Evolutionary conservation across 495 filamentous ascomycete genomes (phyloP), one percentile per base, ranked within the genome.

Genomic region (Amniculicola lignicola): DNA sequence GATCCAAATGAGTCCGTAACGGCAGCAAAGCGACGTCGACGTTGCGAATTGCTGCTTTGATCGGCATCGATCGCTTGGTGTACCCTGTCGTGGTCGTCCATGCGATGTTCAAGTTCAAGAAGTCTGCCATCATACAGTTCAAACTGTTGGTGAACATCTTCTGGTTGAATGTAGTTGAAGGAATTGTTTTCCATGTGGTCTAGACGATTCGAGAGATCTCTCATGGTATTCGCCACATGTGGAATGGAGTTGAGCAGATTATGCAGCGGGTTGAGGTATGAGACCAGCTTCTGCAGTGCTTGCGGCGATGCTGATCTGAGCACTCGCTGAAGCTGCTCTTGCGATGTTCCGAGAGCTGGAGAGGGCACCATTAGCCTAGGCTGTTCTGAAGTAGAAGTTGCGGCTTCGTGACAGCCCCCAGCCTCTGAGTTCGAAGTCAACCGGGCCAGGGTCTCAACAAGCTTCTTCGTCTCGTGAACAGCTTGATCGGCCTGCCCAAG

Each of bases 181-280:
- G 82, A 86, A 0, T 72, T 70, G 54, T 72, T 82, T 66, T 88
- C 84, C 4, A 86, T 71, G 42, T 67, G 65, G 41, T 84, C 81
- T 2, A 88, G 58, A 0, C 84, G 80, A 24, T 75, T 73, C 38
- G 75, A 75, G 39, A 85, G 72, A 15, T 72, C 69, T 39, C 73
- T 61, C 48, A 83, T 67, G 14, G 67, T 66, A 63, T 3, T 67
- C 60, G 48, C 58, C 46, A 65, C 33, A 62, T 59, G 65, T 27
- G 54, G 61, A 37, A 59, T 59, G 22, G 57, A 51, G 23, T 40
- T 56, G 51, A 75, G 47, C n/a, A 66, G 57, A 55, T 57, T 55
- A 23, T 61, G 52, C 1, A 70, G 43, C 7, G 59, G 57, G 27
- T 25, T 47, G 14, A 66, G 47, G 31, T 62, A 60, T 1, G 65